A percentile compares a stretch with the other conserved stretches of the same genome.
phyloP scores from a whole-genome alignment of 805 yeast genomes.

The Starmerella bacillaris region DNA sequence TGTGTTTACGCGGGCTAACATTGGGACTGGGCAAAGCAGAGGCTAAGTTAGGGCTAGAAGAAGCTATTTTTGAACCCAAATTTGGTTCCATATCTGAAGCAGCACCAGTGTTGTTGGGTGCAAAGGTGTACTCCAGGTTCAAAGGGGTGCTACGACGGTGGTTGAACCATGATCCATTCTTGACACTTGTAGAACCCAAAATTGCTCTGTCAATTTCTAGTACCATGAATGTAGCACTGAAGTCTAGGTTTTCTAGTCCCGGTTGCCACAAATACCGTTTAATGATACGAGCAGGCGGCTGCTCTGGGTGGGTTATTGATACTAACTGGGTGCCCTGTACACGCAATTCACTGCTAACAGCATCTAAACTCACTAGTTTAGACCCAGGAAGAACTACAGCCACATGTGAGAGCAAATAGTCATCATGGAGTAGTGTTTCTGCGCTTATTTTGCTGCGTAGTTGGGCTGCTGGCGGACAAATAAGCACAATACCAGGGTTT shows the following conservation, averaged over 20 bases:
- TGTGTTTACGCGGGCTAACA: constrained; percentile 4
- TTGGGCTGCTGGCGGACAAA: constrained; percentile 12
- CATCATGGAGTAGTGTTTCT: constrained; percentile 11
- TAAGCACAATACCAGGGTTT: constrained; percentile 6
- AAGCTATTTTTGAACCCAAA: too few relatives aligned
- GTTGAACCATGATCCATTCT: constrained; percentile 6
- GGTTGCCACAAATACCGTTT: constrained; percentile 8
- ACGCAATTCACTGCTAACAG: constrained; percentile 1
- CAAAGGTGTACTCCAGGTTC: background rate
- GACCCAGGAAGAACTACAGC: background rate
- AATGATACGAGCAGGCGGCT: constrained; percentile 1
- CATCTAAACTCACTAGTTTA: background rate
- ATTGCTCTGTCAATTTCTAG: constrained; percentile 5
- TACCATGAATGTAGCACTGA: constrained; percentile 6
- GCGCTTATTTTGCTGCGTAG: constrained; percentile 3
- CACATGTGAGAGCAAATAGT: constrained; percentile 15
- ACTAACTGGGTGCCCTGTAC: background rate
- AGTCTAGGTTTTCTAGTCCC: constrained; percentile 2
- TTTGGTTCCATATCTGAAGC: too few relatives aligned
- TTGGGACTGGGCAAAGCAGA: constrained; percentile 4
- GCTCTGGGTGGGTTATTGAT: constrained; percentile 4
- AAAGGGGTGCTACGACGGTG: constrained; percentile 2
- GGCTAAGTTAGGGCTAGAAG: constrained; percentile 1
- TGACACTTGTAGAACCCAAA: background rate
- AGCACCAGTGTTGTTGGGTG: background rate